A percentile compares a stretch with the other conserved stretches of the same genome.
phyloP scores from a whole-genome alignment of 345 rosid species.

The Psidium guajava region DNA sequence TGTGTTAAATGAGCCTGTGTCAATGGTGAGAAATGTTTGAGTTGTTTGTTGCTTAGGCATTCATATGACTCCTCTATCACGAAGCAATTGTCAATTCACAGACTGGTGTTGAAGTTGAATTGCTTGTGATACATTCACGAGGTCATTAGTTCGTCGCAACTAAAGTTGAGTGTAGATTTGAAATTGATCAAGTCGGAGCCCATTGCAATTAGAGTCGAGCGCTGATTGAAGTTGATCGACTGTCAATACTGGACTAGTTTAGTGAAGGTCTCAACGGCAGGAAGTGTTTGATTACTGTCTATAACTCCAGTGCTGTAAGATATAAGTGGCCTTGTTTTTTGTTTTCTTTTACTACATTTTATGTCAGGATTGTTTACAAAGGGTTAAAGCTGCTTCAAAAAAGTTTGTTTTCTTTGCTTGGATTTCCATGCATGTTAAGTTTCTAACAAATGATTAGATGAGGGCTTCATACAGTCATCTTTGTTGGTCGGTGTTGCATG shows the following conservation, averaged over 20 bases:
- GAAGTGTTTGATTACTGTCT: background rate
- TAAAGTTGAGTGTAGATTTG: background rate
- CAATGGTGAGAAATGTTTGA: background rate
- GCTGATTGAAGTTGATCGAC: background rate
- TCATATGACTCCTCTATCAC: background rate
- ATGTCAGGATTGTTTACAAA: background rate
- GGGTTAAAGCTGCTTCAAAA: background rate
- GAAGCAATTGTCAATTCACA: background rate
- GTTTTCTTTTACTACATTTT: background rate
- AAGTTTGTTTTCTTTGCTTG: background rate
- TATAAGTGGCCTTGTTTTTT: background rate
- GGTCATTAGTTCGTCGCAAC: background rate
- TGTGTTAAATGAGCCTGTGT: background rate
- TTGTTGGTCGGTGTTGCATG: background rate
- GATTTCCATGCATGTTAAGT: background rate
- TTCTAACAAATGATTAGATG: background rate
- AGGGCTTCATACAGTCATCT: background rate
- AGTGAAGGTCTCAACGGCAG: background rate
- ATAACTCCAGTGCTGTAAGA: background rate
- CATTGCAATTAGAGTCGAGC: background rate
- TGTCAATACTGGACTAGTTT: background rate
- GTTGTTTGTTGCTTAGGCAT: background rate
- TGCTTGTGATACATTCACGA: background rate
- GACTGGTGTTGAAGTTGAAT: background rate
- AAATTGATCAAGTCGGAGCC: background rate